These are phyloP conservation scores for Aspergillus incahuasiensis DNA, from an alignment of 495 filamentous ascomycete species.

Conservation along the genomic window DNA sequence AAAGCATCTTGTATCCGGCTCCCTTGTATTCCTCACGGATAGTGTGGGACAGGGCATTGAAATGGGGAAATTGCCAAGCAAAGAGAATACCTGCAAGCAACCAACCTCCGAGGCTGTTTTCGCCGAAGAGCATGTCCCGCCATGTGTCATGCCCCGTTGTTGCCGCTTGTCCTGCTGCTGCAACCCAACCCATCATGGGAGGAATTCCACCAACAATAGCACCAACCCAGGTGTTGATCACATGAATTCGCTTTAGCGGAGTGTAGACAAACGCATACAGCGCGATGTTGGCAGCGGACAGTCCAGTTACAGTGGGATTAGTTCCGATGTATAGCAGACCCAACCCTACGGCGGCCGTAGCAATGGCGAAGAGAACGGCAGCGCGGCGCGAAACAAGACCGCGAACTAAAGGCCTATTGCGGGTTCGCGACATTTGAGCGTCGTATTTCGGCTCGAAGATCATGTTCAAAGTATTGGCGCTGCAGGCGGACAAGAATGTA, in stretches of 20 bases:
- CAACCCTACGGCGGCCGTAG: conserved; percentile 61
- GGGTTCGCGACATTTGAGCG: conserved; percentile 85
- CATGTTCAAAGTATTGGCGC: conserved; percentile 96
- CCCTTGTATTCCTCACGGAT: conserved; percentile 85
- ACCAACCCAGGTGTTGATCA: conserved; percentile 92
- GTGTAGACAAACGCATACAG: conserved; percentile 93
- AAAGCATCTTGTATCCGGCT: conserved; percentile 88
- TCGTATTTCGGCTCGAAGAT: conserved; percentile 87
- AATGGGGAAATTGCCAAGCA: conserved; percentile 97
- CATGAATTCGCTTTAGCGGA: conserved; percentile 80
- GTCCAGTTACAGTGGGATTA: conserved; percentile 85
- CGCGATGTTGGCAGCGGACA: conserved; percentile 79
- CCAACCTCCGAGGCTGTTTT: conserved; percentile 79
- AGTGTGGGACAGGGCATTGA: conserved; percentile 83
- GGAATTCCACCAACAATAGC: conserved; percentile 91
- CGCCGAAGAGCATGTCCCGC: conserved; percentile 72
- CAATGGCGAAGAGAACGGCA: conserved; percentile 75
- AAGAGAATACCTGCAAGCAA: conserved; percentile 78
- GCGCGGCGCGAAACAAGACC: conserved; percentile 68
- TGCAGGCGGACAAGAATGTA: conserved; percentile 78
- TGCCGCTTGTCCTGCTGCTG: conserved; percentile 84
- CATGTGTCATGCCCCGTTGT: conserved; percentile 62
- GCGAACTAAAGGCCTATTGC: conserved; percentile 83
- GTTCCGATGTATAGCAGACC: conserved; percentile 77
- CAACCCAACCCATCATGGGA: conserved; percentile 96